Conservation (phyloP, 2,329 filamentous ascomycete species). For the Alternaria sp. region DNA sequence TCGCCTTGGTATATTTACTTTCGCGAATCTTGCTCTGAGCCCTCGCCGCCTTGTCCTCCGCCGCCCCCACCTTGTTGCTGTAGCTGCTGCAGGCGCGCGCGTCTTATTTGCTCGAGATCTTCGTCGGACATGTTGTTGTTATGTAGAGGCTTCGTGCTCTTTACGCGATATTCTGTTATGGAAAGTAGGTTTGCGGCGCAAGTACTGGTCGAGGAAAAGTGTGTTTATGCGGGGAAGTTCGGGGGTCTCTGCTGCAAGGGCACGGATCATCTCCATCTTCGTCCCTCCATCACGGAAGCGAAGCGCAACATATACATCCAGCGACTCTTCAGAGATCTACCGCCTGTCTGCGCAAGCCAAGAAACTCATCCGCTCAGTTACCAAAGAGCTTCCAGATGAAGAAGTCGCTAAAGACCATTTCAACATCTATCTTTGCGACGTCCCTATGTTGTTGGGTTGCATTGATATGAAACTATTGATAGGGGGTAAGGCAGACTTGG, state of each 20-base stretch:
- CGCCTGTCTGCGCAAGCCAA: too few relatives aligned
- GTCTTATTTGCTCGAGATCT: conserved; percentile 82
- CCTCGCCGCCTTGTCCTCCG: conserved; percentile 61
- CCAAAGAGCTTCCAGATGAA: too few relatives aligned
- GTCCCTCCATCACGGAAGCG: fast-evolving
- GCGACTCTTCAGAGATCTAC: too few relatives aligned
- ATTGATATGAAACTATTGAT: too few relatives aligned
- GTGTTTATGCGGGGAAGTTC: conserved; percentile 20
- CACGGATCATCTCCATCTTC: background rate
- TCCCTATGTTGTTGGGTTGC: too few relatives aligned
- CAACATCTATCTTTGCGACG: too few relatives aligned
- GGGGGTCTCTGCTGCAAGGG: conserved; percentile 7
- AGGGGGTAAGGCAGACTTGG: too few relatives aligned
- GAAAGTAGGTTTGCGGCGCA: conserved; percentile 1
- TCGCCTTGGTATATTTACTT: conserved; percentile 34
- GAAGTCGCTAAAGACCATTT: too few relatives aligned
- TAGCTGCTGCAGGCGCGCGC: conserved; percentile 91
- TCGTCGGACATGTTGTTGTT: conserved; percentile 66
- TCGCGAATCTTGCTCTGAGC: conserved; percentile 68
- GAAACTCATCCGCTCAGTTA: too few relatives aligned
- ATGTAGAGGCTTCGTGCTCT: background rate
- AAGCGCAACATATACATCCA: fast-evolving
- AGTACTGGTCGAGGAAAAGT: conserved; percentile 11
- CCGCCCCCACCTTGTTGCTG: conserved; percentile 71
- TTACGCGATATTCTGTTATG: background rate